Evolutionary conservation across 2,329 filamentous ascomycete genomes (phyloP).

Genomic region (Xylaria sp.): DNA sequence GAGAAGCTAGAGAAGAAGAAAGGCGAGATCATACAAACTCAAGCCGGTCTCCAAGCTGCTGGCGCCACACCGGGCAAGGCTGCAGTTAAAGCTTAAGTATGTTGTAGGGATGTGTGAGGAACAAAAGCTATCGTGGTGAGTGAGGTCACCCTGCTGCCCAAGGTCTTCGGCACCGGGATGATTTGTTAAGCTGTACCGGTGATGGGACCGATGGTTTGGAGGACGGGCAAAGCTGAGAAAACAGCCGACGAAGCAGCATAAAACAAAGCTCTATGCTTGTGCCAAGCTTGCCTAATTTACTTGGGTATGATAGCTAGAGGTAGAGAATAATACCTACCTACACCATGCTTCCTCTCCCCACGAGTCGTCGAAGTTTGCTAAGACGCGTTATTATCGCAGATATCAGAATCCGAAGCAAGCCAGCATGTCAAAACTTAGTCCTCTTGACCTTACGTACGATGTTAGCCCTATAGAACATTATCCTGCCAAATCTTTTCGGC

Average conservation of each 20-base stretch:
- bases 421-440: neutral
- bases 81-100: conserved; percentile 40
- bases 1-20: conserved; percentile 68
- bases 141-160: neutral
- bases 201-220: neutral
- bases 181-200: neutral
- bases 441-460: neutral
- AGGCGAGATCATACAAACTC: conserved; percentile 67
- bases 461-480: neutral
- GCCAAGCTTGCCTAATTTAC: neutral
- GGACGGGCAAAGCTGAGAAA: neutral
- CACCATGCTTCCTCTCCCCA: neutral
- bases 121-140: neutral
- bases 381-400: neutral
- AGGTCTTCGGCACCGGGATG: neutral
- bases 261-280: neutral
- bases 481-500: neutral
- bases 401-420: neutral
- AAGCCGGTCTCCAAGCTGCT: conserved; percentile 61
- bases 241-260: neutral
- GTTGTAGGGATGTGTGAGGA: neutral
- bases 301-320: neutral
- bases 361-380: neutral
- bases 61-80: conserved; percentile 48
- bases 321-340: neutral